Evolutionary conservation across 345 rosid species (phyloP).

Genomic region (Pseudoturritis turrita): DNA sequence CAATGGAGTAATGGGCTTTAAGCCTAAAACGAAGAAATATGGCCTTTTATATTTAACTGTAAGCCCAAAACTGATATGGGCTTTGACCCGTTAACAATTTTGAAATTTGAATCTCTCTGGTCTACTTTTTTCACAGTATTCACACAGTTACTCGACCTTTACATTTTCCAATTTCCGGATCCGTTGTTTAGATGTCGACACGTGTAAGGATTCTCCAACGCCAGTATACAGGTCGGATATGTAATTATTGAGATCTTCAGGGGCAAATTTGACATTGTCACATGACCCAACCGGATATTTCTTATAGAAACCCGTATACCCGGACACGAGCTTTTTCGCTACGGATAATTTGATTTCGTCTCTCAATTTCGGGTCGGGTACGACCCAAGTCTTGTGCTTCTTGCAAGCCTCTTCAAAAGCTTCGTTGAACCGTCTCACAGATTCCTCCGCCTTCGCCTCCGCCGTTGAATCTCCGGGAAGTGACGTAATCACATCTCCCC

Average conservation of each 20-base stretch:
- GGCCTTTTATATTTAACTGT: background rate
- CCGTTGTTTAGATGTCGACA: background rate
- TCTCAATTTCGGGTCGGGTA: conserved; percentile 48
- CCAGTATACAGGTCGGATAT: conserved; percentile 42
- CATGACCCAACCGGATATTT: conserved; percentile 27
- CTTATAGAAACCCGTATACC: conserved; percentile 38
- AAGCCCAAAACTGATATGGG: background rate
- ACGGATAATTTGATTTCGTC: conserved; percentile 50
- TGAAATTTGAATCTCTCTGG: background rate
- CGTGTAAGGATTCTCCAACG: conserved; percentile 1
- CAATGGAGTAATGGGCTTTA: too few species aligned
- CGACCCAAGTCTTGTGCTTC: conserved; percentile 55
- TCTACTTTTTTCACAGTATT: background rate
- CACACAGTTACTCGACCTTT: background rate
- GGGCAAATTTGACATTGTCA: conserved; percentile 38
- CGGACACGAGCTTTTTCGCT: conserved; percentile 39
- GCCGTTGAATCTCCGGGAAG: conserved; percentile 32
- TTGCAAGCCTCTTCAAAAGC: conserved; percentile 53
- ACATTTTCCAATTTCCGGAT: background rate
- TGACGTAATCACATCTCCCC: conserved; percentile 46
- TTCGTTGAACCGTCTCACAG: conserved; percentile 41
- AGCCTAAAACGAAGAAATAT: background rate
- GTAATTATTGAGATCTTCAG: conserved; percentile 58
- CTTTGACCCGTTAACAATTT: background rate
- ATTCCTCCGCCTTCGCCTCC: conserved; percentile 25